Evolutionary conservation across 176 grass and related monocot genomes (phyloP), one percentile per base, ranked within the genome.

Genomic region (Paspalum vaginatum): DNA sequence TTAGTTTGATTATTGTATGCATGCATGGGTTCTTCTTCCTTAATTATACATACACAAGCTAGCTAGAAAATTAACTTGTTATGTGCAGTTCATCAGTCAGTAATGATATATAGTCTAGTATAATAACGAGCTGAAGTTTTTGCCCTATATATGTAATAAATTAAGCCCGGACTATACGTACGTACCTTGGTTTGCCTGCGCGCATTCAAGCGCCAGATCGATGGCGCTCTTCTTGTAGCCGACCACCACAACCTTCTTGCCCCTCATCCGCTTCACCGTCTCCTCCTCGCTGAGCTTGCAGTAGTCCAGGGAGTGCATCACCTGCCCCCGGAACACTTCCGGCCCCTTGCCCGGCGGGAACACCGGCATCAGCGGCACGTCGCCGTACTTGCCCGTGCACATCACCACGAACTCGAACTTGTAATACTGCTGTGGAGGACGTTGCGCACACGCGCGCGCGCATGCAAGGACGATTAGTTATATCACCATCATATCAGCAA

Each of bases 161-260:
- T n/a, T n/a, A n/a, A n/a, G n/a, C n/a, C n/a, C n/a, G n/a, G n/a
- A n/a, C n/a, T n/a, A n/a, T 11, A 12, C 17, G 37, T 14, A 22
- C 24, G 32, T 86, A 98, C 96, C 92, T 91, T 95, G 90, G 80
- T 99, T 99, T 16, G 96, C 92, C 63, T 95, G 56, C 0, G 96
- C 92, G 57, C 96, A 95, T 75, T 99, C 96, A 8, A 88, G 66
- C 1, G 96, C 92, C 18, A 99, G 92, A 72, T 99, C 96, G 48
- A 99, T 99, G 59, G 86, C 92, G 22, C 92, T 95, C 82, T 99
- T 99, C 92, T 99, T 99, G 92, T 95, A 99, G 4, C 96, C 96
- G 8, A 99, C 77, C 0, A 99, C 74, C 13, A 95, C 96, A 0
- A 88, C 96, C 90, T 99, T 95, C 88, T 95, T 99, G 49, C 92